phyloP scores from a whole-genome alignment of 176 grass and related monocot genomes.

The Raddia guianensis region DNA sequence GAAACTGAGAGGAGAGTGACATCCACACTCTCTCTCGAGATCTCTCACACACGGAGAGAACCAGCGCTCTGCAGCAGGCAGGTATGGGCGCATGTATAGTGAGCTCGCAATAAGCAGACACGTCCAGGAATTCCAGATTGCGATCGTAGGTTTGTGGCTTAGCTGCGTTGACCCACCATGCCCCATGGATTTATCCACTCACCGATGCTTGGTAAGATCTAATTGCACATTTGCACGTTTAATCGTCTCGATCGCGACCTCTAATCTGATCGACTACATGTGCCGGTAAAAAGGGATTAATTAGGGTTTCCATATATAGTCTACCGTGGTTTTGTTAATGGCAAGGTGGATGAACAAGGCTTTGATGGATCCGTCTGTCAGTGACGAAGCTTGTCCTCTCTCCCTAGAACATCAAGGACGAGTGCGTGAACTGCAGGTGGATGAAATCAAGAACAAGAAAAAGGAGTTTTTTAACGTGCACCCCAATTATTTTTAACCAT shows the following conservation, averaged over 20 bases:
- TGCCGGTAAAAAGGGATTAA: slow-evolving; percentile 24
- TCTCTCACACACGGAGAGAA: no score
- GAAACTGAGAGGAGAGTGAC: background rate
- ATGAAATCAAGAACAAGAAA: no score
- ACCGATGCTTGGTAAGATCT: slow-evolving; percentile 32
- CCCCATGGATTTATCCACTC: slow-evolving; percentile 30
- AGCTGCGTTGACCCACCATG: slow-evolving; percentile 48
- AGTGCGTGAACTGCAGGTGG: no score
- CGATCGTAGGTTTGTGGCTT: slow-evolving; percentile 48
- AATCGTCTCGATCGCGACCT: slow-evolving; percentile 9
- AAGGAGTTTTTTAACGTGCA: no score
- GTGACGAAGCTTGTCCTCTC: no score
- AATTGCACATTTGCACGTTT: background rate
- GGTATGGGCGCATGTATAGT: slow-evolving; percentile 40
- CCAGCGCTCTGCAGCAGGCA: background rate
- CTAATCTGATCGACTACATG: background rate
- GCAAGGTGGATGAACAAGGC: no score
- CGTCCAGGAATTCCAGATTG: slow-evolving; percentile 39
- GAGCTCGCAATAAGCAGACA: slow-evolving; percentile 26
- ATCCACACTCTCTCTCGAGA: no score
- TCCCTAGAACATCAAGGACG: no score
- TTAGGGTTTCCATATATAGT: no score
- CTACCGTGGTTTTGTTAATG: no score
- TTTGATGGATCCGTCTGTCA: no score
- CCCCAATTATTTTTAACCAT: no score